Evolutionary conservation across 106 monocot species (phyloP).

Genomic region (Dendrobium huoshanense): DNA sequence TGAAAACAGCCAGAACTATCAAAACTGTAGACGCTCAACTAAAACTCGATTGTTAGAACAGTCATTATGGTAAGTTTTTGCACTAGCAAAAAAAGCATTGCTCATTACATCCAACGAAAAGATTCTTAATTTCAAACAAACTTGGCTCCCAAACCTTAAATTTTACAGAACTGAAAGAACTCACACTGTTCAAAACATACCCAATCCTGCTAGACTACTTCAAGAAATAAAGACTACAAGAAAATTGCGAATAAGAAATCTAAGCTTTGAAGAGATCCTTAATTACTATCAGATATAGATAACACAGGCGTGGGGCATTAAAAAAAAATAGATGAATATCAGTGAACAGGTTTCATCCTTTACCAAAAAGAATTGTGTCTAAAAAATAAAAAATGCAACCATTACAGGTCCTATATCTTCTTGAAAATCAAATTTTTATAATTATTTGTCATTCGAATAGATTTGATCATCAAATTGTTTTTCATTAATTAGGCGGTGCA

Average conservation of each 20-base stretch:
- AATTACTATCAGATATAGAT: too few species aligned
- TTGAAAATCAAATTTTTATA: neutral
- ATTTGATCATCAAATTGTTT: neutral
- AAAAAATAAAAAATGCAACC: neutral
- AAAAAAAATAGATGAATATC: too few species aligned
- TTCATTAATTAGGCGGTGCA: neutral
- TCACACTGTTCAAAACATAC: neutral
- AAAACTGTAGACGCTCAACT: neutral
- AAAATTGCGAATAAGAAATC: too few species aligned
- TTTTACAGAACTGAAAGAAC: neutral
- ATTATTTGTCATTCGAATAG: neutral
- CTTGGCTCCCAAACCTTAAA: neutral
- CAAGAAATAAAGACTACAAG: too few species aligned
- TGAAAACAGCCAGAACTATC: neutral
- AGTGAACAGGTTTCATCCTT: too few species aligned
- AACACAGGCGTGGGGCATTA: too few species aligned
- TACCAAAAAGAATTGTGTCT: too few species aligned
- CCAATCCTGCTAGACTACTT: neutral
- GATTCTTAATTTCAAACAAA: neutral
- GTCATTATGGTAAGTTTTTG: neutral
- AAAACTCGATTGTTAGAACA: neutral
- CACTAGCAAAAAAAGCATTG: neutral
- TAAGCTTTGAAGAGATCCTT: too few species aligned
- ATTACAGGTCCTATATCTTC: neutral
- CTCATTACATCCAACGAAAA: neutral